Base-by-base conservation (phyloP, 2,329 filamentous ascomycete genomes). In the Pseudocercospora ulei region DNA sequence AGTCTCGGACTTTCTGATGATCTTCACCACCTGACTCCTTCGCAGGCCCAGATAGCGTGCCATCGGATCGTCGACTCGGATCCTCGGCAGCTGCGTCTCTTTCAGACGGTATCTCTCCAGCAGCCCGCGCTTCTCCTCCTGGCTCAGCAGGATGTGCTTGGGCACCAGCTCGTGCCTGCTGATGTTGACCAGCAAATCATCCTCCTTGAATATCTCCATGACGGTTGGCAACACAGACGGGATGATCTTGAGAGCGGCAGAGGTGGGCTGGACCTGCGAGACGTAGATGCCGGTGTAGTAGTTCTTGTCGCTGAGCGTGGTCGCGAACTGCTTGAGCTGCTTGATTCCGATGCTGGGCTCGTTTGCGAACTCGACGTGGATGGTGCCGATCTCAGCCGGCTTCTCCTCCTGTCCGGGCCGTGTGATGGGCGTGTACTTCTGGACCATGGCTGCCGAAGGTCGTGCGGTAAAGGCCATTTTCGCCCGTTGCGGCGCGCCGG, bases 161-260 rank as follows among this genome's bases (percentile, higher is more conserved):
- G 90, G 90, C 18, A 98, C 90, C 39, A 98, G 74, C 65, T 96
- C 88, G 67, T 98, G 90, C 62, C 87, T 83, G 43, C 88, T 96
- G 63, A 98, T 96, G 67, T 98, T 98, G 64, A 98, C 87, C 44
- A 96, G 72, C 54, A 98, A 66, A 65, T 98, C 90, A 62, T 90
- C 82, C 70, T 96, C 90, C 54, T 88, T 76, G 68, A 98, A 98
- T 60, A 85, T 84, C 69, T 98, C 90, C 57, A 95, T 84, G 57
- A 82, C 77, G 39, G 81, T 82, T 46, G 78, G 76, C 53, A 82
- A 76, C 41, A 88, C 77, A 43, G 80, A 78, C 49, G 78, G 78
- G 53, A 93, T 80, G 51, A 87, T 78, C 68, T 92, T 92, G 62
- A 88, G 77, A 23, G 87, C 88, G 44, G 87, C 82, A 17, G 85